phyloP scores from a whole-genome alignment of 805 yeast species.

The Kluyveromyces wickerhamii region DNA sequence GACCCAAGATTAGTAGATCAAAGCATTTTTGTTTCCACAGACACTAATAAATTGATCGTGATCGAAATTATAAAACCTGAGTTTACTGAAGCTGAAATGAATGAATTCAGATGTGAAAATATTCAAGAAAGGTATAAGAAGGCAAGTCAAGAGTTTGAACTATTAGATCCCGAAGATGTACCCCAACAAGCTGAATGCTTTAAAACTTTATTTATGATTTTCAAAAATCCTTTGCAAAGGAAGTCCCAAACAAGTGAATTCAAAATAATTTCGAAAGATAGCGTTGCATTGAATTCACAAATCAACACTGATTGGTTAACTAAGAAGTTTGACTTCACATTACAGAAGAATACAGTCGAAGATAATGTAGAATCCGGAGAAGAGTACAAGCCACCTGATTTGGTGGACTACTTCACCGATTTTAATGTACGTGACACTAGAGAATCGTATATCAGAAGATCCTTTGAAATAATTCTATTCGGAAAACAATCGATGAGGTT shows the following conservation, averaged over 20 bases:
- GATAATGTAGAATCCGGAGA: slow-evolving; percentile 14
- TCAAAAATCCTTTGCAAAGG: slow-evolving; percentile 55
- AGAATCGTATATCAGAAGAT: slow-evolving; percentile 48
- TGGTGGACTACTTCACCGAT: slow-evolving; percentile 29
- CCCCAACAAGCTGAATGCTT: slow-evolving; percentile 57
- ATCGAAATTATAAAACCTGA: slow-evolving; percentile 47
- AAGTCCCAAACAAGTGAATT: slow-evolving; percentile 36
- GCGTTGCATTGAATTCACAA: slow-evolving; percentile 46
- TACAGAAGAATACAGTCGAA: slow-evolving; percentile 23
- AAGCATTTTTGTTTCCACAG: slow-evolving; percentile 39
- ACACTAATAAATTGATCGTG: slow-evolving; percentile 41
- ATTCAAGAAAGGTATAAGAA: slow-evolving; percentile 46
- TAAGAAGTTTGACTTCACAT: slow-evolving; percentile 38
- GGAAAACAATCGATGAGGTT: slow-evolving; percentile 30
- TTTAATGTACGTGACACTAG: slow-evolving; percentile 26
- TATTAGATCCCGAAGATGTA: slow-evolving; percentile 17
- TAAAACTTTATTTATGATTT: slow-evolving; percentile 50
- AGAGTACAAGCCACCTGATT: slow-evolving; percentile 42
- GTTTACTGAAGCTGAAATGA: slow-evolving; percentile 38
- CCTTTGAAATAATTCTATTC: slow-evolving; percentile 44
- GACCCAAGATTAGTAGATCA: slow-evolving; percentile 37
- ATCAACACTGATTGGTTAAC: slow-evolving; percentile 48
- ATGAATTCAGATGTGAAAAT: slow-evolving; percentile 38
- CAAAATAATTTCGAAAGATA: slow-evolving; percentile 48
- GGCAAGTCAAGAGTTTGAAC: slow-evolving; percentile 24